These are phyloP conservation scores for Hypoxylon sp. DNA, from an alignment of 2,329 filamentous ascomycete species.

Conservation along the genomic window DNA sequence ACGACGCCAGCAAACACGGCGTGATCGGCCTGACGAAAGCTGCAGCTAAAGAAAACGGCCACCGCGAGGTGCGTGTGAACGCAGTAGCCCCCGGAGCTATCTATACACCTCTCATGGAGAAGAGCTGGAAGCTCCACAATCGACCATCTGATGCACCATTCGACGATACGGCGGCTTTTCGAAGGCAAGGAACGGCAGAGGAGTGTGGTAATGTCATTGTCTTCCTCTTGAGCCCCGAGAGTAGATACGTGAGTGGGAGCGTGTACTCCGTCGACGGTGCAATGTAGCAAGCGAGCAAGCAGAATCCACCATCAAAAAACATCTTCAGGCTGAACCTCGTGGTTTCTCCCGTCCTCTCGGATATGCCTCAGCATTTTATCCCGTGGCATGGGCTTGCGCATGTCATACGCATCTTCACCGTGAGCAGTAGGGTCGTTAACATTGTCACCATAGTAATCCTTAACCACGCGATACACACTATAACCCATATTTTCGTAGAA, in stretches of 20 bases:
- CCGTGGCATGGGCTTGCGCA: constrained; percentile 90
- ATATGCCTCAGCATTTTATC: constrained; percentile 83
- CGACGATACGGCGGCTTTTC: constrained; percentile 58
- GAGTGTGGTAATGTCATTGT: constrained; percentile 61
- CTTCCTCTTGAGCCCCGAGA: constrained; percentile 62
- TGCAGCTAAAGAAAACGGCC: constrained; percentile 56
- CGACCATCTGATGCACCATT: constrained; percentile 56
- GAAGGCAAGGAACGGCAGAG: constrained; percentile 60
- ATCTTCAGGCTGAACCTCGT: constrained; percentile 83
- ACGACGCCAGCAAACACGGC: constrained; percentile 55
- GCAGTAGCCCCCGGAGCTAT: constrained; percentile 63
- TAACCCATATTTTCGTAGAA: constrained; percentile 95
- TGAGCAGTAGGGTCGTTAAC: constrained; percentile 70
- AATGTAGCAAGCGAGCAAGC: constrained; percentile 41
- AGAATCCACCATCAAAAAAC: constrained; percentile 73
- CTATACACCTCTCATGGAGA: constrained; percentile 63
- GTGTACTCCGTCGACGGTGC: constrained; percentile 62
- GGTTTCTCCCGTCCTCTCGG: constrained; percentile 82
- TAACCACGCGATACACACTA: constrained; percentile 87
- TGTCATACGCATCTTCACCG: constrained; percentile 93
- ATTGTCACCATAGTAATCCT: constrained; percentile 94
- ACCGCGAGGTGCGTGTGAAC: constrained; percentile 60
- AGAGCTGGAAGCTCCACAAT: constrained; percentile 55
- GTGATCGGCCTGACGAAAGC: constrained; percentile 55
- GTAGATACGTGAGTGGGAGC: constrained; percentile 60